Conservation (phyloP, 176 grass and related monocot species). For the Musa schizocarpa region DNA sequence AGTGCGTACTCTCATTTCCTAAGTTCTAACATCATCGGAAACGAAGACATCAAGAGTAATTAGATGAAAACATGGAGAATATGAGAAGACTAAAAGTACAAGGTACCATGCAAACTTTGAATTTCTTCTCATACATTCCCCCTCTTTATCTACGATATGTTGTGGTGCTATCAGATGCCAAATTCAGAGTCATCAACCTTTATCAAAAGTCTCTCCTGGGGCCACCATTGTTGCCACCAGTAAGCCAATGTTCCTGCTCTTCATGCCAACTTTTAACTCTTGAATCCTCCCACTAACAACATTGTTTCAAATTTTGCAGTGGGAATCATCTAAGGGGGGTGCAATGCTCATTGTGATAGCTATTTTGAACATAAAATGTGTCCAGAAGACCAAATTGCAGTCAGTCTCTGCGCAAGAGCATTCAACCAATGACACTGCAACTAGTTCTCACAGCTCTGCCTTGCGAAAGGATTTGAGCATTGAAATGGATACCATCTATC, state of each 20-base stretch:
- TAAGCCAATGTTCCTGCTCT: neutral
- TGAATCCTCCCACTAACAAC: neutral
- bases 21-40: no score
- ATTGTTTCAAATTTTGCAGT: neutral
- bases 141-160: neutral
- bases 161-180: neutral
- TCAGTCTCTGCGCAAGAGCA: neutral
- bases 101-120: neutral
- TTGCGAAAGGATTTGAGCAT: slow-evolving; percentile 24
- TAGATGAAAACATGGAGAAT: neutral
- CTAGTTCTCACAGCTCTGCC: neutral
- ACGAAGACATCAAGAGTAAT: neutral
- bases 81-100: neutral
- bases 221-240: neutral
- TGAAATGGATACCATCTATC: slow-evolving; percentile 41
- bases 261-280: neutral
- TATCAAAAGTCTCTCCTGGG: neutral
- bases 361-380: neutral
- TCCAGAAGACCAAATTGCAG: neutral
- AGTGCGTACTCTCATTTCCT: no score
- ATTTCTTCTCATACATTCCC: neutral
- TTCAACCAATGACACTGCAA: neutral
- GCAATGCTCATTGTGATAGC: neutral
- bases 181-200: neutral
- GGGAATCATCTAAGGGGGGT: neutral